A percentile compares a stretch with the other conserved stretches of the same genome.
phyloP scores from a whole-genome alignment of 2,329 filamentous ascomycete species.

The Aaosphaeria arxii region DNA sequence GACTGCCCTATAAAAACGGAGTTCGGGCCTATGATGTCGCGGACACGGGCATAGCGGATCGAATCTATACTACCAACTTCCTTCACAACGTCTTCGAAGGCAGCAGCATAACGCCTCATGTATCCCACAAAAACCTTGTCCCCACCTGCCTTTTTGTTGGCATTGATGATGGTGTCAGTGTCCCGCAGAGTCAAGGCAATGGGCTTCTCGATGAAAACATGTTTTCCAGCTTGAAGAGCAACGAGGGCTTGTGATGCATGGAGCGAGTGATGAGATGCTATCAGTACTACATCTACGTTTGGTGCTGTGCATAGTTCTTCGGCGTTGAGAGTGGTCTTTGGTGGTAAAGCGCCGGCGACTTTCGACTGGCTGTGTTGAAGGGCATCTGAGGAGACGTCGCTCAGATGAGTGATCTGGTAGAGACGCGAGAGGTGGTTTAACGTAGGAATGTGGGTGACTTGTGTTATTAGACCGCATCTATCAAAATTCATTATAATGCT shows the following conservation, averaged over 20 bases:
- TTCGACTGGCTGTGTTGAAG: conserved; percentile 40
- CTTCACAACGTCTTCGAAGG: conserved; percentile 53
- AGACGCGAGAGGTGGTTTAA: conserved; percentile 38
- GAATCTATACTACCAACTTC: conserved; percentile 52
- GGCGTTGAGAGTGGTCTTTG: conserved; percentile 35
- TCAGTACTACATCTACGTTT: conserved; percentile 54
- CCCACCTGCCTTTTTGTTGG: conserved; percentile 43
- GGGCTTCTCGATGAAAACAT: conserved; percentile 60
- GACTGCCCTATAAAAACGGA: conserved; percentile 47
- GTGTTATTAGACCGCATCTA: conserved; percentile 48
- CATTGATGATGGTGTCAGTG: conserved; percentile 47
- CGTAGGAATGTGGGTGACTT: conserved; percentile 54
- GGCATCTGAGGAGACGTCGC: conserved; percentile 49
- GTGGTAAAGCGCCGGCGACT: conserved; percentile 19
- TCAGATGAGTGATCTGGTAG: conserved; percentile 50
- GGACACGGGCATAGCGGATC: conserved; percentile 55
- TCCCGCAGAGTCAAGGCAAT: conserved; percentile 50
- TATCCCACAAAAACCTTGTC: conserved; percentile 56
- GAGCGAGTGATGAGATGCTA: conserved; percentile 53
- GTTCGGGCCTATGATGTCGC: conserved; percentile 55
- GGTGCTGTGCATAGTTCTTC: conserved; percentile 42
- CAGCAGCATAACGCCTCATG: conserved; percentile 59
- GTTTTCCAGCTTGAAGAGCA: conserved; percentile 54
- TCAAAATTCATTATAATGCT: not conserved
- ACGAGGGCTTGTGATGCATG: conserved; percentile 53